Base-by-base conservation (phyloP, 371 early-diverging fungal genomes). In the Gilbertella persicaria region DNA sequence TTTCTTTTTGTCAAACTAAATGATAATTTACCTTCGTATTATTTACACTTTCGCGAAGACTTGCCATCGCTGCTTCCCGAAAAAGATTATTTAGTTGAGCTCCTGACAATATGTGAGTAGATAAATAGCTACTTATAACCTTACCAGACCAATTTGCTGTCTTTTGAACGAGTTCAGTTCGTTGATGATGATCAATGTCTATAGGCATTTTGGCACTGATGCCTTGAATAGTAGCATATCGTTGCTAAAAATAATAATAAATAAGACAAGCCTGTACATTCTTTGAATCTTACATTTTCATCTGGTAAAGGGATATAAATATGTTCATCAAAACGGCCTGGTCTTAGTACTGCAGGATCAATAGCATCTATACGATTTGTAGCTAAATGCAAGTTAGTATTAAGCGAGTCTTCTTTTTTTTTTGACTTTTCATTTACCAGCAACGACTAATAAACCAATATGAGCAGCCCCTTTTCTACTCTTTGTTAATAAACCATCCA, bases 281-380 rank as follows among this genome's bases (percentile, higher is more conserved):
- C n/a, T n/a, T n/a, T n/a, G n/a, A n/a, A n/a, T n/a, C 10, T 33
- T 66, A 77, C 82, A 55, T 68, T 53, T 13, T 80, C 76, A 75
- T 98, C 91, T 13, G 99, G 99, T 42, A 94, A 79, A 25, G 97
- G 89, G 47, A 99, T 89, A 67, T 96, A 90, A 24, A 99, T 89
- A 63, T 97, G 93, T 69, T 99, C 99, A 74, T 99, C 99, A 44
- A 99, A 86, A 55, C 99, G 94, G 21, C 99, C 99, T 35, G 99
- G 99, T 61, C 98, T 82, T 64, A 99, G 66, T 58, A 99, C 90
- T 53, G 99, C 92, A 20, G 95, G 81, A 80, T 99, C 97, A 26
- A 99, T 89, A 21, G 84, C 81, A 41, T 94, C 84, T 2, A 81
- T 82, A 9, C 86, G 76, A 51, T 78, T 85, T 36, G 84, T 84